A percentile compares a stretch with the other conserved stretches of the same genome.
Conservation (phyloP, 768 basidiomycete genomes). For the Rhizopogon vinicolor region DNA sequence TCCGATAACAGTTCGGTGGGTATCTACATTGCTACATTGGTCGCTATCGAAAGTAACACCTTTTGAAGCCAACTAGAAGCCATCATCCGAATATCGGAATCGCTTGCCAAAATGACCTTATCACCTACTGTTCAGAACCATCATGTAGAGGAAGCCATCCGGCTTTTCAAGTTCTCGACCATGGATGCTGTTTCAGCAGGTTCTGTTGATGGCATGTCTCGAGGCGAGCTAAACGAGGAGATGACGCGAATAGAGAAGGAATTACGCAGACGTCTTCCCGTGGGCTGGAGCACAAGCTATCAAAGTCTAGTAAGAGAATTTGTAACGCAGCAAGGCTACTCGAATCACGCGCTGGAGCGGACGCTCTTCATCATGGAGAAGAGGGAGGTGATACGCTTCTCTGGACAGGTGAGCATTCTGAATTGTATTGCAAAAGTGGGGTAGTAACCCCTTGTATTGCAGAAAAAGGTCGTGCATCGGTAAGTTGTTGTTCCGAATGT, state of each 20-base stretch:
- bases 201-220: constrained; percentile 86
- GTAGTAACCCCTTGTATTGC: constrained; percentile 11
- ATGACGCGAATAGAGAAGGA: constrained; percentile 89
- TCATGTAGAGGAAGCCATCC: constrained; percentile 97
- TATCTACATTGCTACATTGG: constrained; percentile 8
- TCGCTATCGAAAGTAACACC: background rate
- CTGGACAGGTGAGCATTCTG: constrained; percentile 46
- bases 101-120: constrained; percentile 90
- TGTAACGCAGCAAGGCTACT: constrained; percentile 88
- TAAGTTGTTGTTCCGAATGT: constrained; percentile 10
- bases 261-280: constrained; percentile 73
- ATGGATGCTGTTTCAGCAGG: constrained; percentile 99
- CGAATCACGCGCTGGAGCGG: constrained; percentile 85
- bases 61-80: constrained; percentile 83
- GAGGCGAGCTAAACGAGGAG: constrained; percentile 91
- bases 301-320: constrained; percentile 91
- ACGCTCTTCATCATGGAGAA: constrained; percentile 92
- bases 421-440: background rate
- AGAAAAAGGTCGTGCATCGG: constrained; percentile 57
- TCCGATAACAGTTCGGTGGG: constrained; percentile 94
- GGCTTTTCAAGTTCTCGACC: constrained; percentile 96
- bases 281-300: constrained; percentile 97
- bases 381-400: constrained; percentile 90
- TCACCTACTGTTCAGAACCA: constrained; percentile 82
- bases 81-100: constrained; percentile 97